phyloP scores from a whole-genome alignment of 768 basidiomycete species.

The Xerocomus brunneocitrinus region DNA sequence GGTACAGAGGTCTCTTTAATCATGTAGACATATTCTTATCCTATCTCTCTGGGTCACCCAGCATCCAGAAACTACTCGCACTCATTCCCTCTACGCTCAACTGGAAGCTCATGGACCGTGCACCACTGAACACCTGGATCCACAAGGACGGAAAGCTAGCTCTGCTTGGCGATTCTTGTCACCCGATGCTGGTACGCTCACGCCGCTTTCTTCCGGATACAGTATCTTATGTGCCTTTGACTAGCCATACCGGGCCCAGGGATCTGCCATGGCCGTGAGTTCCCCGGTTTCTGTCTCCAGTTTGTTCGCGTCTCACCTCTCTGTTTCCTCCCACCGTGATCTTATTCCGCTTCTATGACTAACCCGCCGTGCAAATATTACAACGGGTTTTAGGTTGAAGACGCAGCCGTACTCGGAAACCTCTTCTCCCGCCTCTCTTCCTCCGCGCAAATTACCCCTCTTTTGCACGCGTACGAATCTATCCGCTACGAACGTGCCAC shows the following conservation, averaged over 20 bases:
- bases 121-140: slow-evolving; percentile 46
- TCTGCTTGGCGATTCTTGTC: slow-evolving; percentile 53
- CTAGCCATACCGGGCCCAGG: slow-evolving; percentile 51
- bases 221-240: background rate
- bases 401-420: slow-evolving; percentile 40
- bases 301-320: background rate
- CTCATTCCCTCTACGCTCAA: slow-evolving; percentile 44
- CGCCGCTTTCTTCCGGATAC: background rate
- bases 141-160: slow-evolving; percentile 40
- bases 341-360: background rate
- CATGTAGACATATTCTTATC: slow-evolving; percentile 2
- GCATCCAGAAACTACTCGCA: slow-evolving; percentile 42
- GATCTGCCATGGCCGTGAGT: slow-evolving; percentile 50
- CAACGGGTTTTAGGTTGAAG: slow-evolving; percentile 28
- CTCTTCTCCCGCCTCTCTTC: slow-evolving; percentile 46
- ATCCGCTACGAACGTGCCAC: slow-evolving; percentile 49
- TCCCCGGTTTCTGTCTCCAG: background rate
- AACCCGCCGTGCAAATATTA: background rate
- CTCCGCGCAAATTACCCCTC: slow-evolving; percentile 37
- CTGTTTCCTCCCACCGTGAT: background rate
- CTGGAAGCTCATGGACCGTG: slow-evolving; percentile 47
- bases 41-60: slow-evolving; percentile 7
- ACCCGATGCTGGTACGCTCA: slow-evolving; percentile 46
- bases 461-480: slow-evolving; percentile 49
- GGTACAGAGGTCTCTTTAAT: slow-evolving; percentile 27